A percentile compares a stretch with the other conserved stretches of the same genome.
Evolutionary conservation across 139 green algal species (phyloP).

Genomic region (Chlamydomonas asymmetrica): DNA sequence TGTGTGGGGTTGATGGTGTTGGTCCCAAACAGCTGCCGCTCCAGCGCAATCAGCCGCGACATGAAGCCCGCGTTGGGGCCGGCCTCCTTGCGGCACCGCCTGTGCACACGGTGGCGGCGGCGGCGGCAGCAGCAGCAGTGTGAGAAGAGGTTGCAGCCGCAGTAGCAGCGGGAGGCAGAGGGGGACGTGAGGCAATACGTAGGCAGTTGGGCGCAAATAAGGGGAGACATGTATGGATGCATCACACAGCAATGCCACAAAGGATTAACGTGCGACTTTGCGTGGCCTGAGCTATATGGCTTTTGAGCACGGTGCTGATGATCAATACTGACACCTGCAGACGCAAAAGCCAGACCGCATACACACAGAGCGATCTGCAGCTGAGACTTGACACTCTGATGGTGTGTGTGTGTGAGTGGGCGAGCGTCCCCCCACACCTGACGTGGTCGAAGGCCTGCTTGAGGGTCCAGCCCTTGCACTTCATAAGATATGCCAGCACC

Average conservation of each 20-base stretch:
- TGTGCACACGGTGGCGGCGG: too few species aligned
- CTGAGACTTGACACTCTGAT: neutral
- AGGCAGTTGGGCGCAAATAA: too few species aligned
- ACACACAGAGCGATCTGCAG: neutral
- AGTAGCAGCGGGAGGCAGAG: too few species aligned
- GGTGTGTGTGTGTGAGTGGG: neutral
- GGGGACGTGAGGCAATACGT: too few species aligned
- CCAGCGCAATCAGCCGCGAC: constrained; percentile 60
- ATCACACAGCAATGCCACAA: too few species aligned
- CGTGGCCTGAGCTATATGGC: neutral
- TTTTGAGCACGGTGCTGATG: neutral
- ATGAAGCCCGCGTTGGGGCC: constrained; percentile 86
- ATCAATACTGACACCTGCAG: neutral
- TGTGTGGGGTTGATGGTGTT: constrained; percentile 48
- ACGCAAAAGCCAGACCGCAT: neutral
- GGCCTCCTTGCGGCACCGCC: constrained; percentile 54
- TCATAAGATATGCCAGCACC: constrained; percentile 77
- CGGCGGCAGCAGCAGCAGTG: too few species aligned
- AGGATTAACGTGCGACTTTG: neutral
- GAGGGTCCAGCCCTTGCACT: constrained; percentile 49
- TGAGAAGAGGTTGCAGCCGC: too few species aligned
- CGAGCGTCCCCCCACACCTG: constrained; percentile 27
- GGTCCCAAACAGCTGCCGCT: constrained; percentile 61
- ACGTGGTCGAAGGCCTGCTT: constrained; percentile 56
- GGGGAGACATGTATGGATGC: too few species aligned